Conservation (phyloP, 2,329 filamentous ascomycete genomes). For the Whalleya microplaca region DNA sequence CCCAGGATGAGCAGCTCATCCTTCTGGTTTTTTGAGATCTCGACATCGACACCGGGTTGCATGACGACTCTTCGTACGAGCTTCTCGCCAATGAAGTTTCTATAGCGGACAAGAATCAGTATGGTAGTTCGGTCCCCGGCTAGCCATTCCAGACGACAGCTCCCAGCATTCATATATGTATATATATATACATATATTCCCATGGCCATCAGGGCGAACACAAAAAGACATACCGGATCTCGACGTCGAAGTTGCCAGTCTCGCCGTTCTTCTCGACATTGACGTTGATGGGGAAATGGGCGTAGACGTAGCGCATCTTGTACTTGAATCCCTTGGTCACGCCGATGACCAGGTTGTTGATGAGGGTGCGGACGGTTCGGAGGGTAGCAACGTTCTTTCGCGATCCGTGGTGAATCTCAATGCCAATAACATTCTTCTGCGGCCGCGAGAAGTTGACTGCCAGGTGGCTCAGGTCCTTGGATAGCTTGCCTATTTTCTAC, state of each 20-base stretch:
- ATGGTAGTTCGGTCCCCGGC: constrained; percentile 11
- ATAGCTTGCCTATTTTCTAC: constrained; percentile 76
- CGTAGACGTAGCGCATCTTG: constrained; percentile 99
- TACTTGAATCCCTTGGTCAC: constrained; percentile 99
- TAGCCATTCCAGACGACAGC: not conserved
- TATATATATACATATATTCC: not conserved
- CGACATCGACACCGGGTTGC: constrained; percentile 87
- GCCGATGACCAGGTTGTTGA: constrained; percentile 98
- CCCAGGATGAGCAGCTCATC: constrained; percentile 92
- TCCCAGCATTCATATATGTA: not conserved
- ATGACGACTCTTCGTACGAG: constrained; percentile 91
- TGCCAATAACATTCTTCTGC: constrained; percentile 85
- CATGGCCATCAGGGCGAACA: constrained; percentile 9
- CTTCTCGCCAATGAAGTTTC: constrained; percentile 99
- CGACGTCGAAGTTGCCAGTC: constrained; percentile 85
- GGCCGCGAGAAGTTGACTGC: constrained; percentile 93
- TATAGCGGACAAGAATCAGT: constrained; percentile 46
- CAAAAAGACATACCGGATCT: constrained; percentile 79
- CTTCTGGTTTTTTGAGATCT: constrained; percentile 91
- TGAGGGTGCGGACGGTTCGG: constrained; percentile 95
- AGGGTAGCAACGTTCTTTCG: constrained; percentile 98
- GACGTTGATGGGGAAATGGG: constrained; percentile 99
- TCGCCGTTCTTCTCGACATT: constrained; percentile 97
- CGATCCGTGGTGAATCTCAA: constrained; percentile 97
- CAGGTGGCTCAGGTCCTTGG: constrained; percentile 95